These are phyloP conservation scores for Malus asiatica DNA, from an alignment of 306 rosid species.

Conservation along the genomic window DNA sequence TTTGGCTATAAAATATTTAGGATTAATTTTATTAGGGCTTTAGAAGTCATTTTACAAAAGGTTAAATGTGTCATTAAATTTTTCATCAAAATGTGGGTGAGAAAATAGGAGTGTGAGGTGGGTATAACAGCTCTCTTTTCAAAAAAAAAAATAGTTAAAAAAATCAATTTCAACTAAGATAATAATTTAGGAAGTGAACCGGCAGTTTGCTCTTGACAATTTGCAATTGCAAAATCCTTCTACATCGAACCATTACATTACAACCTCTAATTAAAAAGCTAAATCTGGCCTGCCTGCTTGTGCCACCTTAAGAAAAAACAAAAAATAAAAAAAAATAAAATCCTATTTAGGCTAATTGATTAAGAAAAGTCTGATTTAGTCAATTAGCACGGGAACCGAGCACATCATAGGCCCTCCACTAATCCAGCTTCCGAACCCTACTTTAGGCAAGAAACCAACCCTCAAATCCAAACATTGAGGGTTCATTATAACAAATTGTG, in stretches of 20 bases:
- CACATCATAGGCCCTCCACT: neutral
- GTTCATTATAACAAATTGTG: neutral
- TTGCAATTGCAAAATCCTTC: neutral
- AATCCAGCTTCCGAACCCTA: neutral
- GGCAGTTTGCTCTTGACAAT: no score
- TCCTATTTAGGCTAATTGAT: neutral
- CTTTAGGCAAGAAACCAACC: conserved; percentile 1
- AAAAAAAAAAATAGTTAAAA: no score
- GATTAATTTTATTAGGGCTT: no score
- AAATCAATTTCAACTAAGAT: no score
- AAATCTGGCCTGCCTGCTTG: neutral
- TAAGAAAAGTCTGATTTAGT: neutral
- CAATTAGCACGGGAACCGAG: neutral
- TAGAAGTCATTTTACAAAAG: no score
- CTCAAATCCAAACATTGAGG: conserved; percentile 1
- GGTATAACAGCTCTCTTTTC: no score
- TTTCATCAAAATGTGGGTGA: no score
- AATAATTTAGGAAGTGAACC: no score
- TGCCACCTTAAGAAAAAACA: neutral
- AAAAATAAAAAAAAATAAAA: neutral
- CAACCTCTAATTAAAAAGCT: neutral
- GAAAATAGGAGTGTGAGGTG: no score
- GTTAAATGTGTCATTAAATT: no score
- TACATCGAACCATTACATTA: neutral
- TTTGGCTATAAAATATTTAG: no score